phyloP scores from a whole-genome alignment of 768 basidiomycete species.

The Auriscalpium orientale region DNA sequence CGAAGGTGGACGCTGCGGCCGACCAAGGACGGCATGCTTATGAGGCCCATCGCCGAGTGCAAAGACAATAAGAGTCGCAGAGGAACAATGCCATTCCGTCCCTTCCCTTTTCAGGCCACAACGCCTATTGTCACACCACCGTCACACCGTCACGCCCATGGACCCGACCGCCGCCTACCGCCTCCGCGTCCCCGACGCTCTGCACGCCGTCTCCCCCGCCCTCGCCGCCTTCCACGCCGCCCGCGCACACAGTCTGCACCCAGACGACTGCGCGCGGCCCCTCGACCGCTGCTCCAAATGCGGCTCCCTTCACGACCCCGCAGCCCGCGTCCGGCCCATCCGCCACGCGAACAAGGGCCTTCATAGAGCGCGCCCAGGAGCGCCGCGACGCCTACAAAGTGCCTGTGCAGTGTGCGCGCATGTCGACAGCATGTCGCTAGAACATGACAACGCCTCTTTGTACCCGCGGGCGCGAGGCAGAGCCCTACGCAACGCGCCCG shows the following conservation, averaged over 20 bases:
- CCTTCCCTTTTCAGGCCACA: background rate
- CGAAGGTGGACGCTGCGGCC: constrained; percentile 7
- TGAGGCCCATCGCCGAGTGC: background rate
- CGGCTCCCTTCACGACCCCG: constrained; percentile 38
- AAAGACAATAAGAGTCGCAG: background rate
- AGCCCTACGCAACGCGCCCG: background rate
- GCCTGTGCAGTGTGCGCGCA: constrained; percentile 23
- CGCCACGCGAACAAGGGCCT: constrained; percentile 22
- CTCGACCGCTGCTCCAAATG: constrained; percentile 43
- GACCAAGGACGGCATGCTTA: constrained; percentile 23
- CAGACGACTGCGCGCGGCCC: constrained; percentile 19
- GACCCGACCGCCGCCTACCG: constrained; percentile 34
- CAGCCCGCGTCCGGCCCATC: constrained; percentile 29
- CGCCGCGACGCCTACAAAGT: constrained; percentile 12
- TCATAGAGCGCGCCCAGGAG: background rate
- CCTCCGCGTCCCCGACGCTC: constrained; percentile 37
- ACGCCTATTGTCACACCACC: background rate
- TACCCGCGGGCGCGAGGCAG: constrained; percentile 11
- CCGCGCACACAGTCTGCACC: constrained; percentile 15
- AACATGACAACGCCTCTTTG: constrained; percentile 9
- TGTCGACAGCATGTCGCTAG: constrained; percentile 19
- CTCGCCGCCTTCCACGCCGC: constrained; percentile 58
- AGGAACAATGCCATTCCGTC: background rate
- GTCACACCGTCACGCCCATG: background rate
- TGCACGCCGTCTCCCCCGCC: constrained; percentile 44